Evolutionary conservation across 1,139 yeast genomes (phyloP), one percentile per base, ranked within the genome.

Genomic region (Taphrina communis): DNA sequence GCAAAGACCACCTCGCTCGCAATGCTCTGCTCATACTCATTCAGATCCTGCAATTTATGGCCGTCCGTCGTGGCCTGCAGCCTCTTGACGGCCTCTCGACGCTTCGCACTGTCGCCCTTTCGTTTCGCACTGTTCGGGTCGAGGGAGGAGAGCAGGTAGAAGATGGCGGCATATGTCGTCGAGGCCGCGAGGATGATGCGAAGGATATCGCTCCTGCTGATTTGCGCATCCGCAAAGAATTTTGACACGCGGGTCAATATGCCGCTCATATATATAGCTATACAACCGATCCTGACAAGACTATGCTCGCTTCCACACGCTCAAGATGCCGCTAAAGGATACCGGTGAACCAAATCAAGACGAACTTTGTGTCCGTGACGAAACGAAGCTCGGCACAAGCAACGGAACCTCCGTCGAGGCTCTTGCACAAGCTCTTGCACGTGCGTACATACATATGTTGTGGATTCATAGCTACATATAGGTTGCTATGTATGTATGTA

Each of bases 1-100:
- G 98, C 96, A 1, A 91, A 85, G 7, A 93, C 88, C 61, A 93
- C 89, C n/a, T 89, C 86, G 36, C 88, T 86, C 71, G 94, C 80
- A 8, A 94, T 84, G 25, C 86, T 82, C 73, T 86, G 86, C 76
- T 94, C 99, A 77, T 93, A 92, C 71, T 88, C 90, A 73, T 85
- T 88, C 65, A 92, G 81, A 14, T 83, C 84, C 6, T 53, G 41
- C 19, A 63, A 48, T 25, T 63, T 55, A n/a, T 46, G 55, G 11
- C 61, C 61, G 46, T 55, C 67, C n/a, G 53, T 53, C 19, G 67
- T 63, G n/a, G 48, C 61, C 21, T 63, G 61, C 48, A 63, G 56
- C 39, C 61, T 36, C 36, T 55, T 56, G 31, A 63, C 53, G n/a
- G 67, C 67, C 17, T 63, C 67, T 35, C 42, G 44, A 17, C 67